Evolutionary conservation across 139 green algal species (phyloP), one percentile per base, ranked within the genome.

Genomic region (Auxenochlorella pyrenoidosa): DNA sequence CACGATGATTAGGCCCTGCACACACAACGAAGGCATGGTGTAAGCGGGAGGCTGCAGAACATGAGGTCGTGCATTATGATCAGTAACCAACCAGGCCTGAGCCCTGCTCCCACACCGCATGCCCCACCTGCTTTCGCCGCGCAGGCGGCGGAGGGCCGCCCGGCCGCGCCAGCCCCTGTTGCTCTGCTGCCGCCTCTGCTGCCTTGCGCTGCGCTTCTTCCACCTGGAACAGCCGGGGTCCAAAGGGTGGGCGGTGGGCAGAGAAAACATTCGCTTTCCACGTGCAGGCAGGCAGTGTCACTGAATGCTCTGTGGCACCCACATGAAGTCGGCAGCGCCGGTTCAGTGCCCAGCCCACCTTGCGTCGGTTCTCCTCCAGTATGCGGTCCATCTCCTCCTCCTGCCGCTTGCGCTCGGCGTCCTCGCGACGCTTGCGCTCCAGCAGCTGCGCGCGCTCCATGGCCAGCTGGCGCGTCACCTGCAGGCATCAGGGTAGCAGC

Each of bases 381-480:
- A 93, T 93, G 59, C 77, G 85, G 41, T 90, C 83, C 59, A 93
- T 90, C 77, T 93, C 90, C 30, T 84, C 72, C 82, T 91, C 73
- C 72, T 90, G 87, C 54, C 86, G 85, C 44, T 44, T 60, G 40
- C 88, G 81, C 63, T 93, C 90, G 28, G 88, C 90, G 43, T 93
- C 88, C 88, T 93, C 85, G 40, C 79, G 81, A 21, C 90, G 85
- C 78, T 93, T 93, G 26, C 75, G 71, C 66, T 91, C 90, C 68
- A 93, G 81, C 88, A 93, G 86, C 71, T 70, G 41, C 38, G 58
- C 73, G 32, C 86, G 85, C 63, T 93, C 90, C 43, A 79, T 59
- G 59, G 88, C 85, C 70, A 93, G 73, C 84, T 93, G 90, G 51
- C 81, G 73, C 34, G 81, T 87, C 76, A 90, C 77, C 85, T 88